Evolutionary conservation across 2,329 filamentous ascomycete species (phyloP).

Genomic region (Sphaerostilbella broomeana): DNA sequence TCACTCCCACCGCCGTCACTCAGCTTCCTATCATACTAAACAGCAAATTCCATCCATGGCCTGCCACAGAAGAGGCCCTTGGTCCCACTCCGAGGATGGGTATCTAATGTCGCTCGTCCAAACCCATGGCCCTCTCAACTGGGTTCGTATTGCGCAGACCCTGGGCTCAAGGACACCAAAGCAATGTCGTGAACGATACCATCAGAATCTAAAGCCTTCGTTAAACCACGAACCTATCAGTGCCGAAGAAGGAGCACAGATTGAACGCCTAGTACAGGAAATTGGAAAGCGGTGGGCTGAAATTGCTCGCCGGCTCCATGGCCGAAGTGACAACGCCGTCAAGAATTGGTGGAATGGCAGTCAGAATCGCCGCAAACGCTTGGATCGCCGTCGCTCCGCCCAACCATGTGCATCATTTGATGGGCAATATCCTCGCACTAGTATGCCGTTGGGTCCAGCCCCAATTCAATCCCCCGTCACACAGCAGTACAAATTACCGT

Average conservation of each 20-base stretch:
- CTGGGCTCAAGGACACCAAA: slow-evolving; percentile 79
- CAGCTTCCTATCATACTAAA: too few species aligned
- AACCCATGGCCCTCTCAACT: slow-evolving; percentile 72
- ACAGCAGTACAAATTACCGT: slow-evolving; percentile 16
- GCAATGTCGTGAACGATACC: slow-evolving; percentile 89
- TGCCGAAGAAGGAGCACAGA: slow-evolving; percentile 61
- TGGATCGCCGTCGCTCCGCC: slow-evolving; percentile 28
- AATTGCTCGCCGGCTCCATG: slow-evolving; percentile 73
- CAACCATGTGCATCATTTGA: background rate
- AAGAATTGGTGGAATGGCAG: slow-evolving; percentile 82
- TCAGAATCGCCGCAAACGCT: slow-evolving; percentile 68
- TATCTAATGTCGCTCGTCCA: slow-evolving; percentile 64
- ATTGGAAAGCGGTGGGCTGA: slow-evolving; percentile 90
- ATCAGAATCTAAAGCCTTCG: slow-evolving; percentile 80
- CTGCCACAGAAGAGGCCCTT: slow-evolving; percentile 68
- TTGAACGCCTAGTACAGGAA: slow-evolving; percentile 68
- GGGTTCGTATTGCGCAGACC: slow-evolving; percentile 76
- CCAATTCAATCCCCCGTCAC: slow-evolving; percentile 15
- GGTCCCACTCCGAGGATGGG: slow-evolving; percentile 71
- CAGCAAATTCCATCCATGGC: too few species aligned
- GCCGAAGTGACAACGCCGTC: slow-evolving; percentile 88
- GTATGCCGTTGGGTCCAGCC: slow-evolving; percentile 26
- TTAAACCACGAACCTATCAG: slow-evolving; percentile 70
- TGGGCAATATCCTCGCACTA: slow-evolving; percentile 16
- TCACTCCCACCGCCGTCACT: too few species aligned